These are phyloP conservation scores for Diaporthe ampelina DNA, from an alignment of 2,329 filamentous ascomycete species.

Conservation along the genomic window DNA sequence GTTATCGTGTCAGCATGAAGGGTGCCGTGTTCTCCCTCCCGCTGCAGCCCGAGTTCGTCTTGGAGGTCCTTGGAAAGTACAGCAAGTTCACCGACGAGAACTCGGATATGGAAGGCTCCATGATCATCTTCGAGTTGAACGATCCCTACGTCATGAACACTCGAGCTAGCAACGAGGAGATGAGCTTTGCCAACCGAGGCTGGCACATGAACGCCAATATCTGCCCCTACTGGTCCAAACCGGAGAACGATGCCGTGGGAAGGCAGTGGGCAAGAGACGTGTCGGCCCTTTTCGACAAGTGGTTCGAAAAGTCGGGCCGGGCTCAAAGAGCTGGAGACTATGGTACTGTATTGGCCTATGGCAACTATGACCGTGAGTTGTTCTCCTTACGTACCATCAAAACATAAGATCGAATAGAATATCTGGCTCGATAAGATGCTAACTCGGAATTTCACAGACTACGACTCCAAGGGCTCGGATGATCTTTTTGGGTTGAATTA, in stretches of 20 bases:
- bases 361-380: slow-evolving; percentile 7
- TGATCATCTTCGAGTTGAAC: slow-evolving; percentile 48
- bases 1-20: slow-evolving; percentile 13
- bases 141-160: slow-evolving; percentile 56
- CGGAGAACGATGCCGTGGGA: neutral
- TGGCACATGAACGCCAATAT: slow-evolving; percentile 24
- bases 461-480: neutral
- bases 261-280: slow-evolving; percentile 5
- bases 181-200: slow-evolving; percentile 18
- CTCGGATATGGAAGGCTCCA: neutral
- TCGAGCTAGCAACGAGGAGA: slow-evolving; percentile 56
- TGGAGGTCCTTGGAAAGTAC: neutral
- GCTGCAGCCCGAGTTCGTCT: neutral
- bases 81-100: slow-evolving; percentile 12
- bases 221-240: neutral
- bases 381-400: neutral
- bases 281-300: neutral
- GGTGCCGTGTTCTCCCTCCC: neutral
- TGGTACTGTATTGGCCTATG: slow-evolving; percentile 1
- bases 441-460: neutral
- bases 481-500: slow-evolving; percentile 9
- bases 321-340: slow-evolving; percentile 7
- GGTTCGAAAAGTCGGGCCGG: slow-evolving; percentile 6
- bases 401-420: no score
- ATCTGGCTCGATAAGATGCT: neutral